These are phyloP conservation scores for Halenospora varia DNA, from an alignment of 495 filamentous ascomycete species.

Conservation along the genomic window DNA sequence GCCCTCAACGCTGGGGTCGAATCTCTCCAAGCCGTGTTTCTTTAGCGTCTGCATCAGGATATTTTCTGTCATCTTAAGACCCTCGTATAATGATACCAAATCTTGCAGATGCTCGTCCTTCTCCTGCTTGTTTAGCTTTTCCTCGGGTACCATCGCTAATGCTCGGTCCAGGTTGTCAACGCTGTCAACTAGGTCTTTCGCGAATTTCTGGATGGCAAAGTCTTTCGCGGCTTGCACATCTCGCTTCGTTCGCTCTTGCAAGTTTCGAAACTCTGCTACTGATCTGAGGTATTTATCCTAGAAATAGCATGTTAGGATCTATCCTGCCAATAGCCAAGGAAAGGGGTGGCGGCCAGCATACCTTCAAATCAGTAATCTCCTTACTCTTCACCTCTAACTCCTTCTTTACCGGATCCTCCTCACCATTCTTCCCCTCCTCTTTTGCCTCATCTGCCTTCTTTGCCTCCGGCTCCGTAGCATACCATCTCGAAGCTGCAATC, in stretches of 20 bases:
- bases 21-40: constrained; percentile 91
- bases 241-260: constrained; percentile 89
- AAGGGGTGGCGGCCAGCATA: constrained; percentile 33
- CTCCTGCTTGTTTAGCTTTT: constrained; percentile 55
- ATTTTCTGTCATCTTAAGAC: constrained; percentile 88
- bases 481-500: constrained; percentile 17
- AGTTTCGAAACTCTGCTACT: constrained; percentile 94
- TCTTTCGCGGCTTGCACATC: constrained; percentile 82
- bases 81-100: constrained; percentile 76
- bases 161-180: constrained; percentile 98
- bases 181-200: constrained; percentile 86
- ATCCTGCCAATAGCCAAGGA: neutral
- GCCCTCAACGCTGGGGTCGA: constrained; percentile 60
- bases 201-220: constrained; percentile 93
- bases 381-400: constrained; percentile 81
- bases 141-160: constrained; percentile 68
- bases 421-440: constrained; percentile 25
- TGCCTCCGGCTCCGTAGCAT: constrained; percentile 29
- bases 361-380: constrained; percentile 84
- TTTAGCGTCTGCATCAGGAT: constrained; percentile 84
- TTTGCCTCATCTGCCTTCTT: constrained; percentile 24
- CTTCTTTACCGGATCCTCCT: constrained; percentile 44
- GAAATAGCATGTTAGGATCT: too few relatives aligned
- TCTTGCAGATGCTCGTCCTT: constrained; percentile 57
- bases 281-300: constrained; percentile 91